Base-by-base conservation (phyloP, 495 filamentous ascomycete genomes). In the Oidiodendron maius region DNA sequence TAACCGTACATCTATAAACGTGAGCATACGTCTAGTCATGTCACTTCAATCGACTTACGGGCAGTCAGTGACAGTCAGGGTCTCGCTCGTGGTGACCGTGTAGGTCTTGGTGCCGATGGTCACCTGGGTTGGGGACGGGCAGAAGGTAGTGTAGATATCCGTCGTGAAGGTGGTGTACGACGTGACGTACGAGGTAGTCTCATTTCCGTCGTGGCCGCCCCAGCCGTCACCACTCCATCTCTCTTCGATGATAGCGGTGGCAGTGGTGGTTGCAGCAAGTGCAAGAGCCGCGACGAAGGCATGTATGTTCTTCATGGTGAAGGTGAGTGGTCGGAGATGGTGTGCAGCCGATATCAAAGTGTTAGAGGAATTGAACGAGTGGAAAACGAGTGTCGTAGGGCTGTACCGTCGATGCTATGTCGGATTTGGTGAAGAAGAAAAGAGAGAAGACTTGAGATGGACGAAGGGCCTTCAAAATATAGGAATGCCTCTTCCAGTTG, bases 51-150 rank as follows among this genome's bases (percentile, higher is more conserved):
- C n/a, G n/a, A 30, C 26, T 30, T 62, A 66, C 42, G 64, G 64
- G 52, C 64, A 66, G 58, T 66, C 64, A 28, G 62, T 67, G 52
- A 67, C 57, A 40, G 62, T 65, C 35, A 67, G 18, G 26, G 64
- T 67, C 44, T 60, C 62, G 22, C 44, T 48, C 40, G 51, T 24
- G 1, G 64, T 67, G 32, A 57, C 64, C 38, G 46, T 49, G 37
- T 49, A 49, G 20, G 46, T 49, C 38, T 40, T 49, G n/a, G 35
- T 40, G 10, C 46, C 46, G 3, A 40, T 21, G 16, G 46, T 49
- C 8, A 49, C 22, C 18, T 22, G 30, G 35, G 46, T 49, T 5
- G 61, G 40, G 59, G 59, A 59, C 3, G 64, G 64, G 47, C 64
- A 67, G 57, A 58, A 64, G 35, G 62, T 64, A 18, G 58, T 62